Conservation (phyloP, 169 alveolate genomes). For the Cyclospora cayetanensis region DNA sequence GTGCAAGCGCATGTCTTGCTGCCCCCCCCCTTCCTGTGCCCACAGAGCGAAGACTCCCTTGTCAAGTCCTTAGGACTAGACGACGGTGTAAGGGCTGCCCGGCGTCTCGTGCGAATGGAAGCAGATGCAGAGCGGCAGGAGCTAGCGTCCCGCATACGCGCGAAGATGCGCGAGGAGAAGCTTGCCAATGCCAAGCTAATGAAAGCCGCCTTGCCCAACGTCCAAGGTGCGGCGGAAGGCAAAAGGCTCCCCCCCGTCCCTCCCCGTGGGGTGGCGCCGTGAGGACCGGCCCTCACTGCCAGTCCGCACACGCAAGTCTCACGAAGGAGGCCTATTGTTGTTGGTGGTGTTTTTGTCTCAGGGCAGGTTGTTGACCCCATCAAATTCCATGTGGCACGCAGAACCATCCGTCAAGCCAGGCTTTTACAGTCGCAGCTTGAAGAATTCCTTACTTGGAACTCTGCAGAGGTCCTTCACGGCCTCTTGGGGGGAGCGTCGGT, state of each 20-base stretch:
- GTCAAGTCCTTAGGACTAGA: constrained; percentile 2
- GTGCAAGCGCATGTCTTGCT: too few relatives aligned
- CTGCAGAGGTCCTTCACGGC: constrained; percentile 64
- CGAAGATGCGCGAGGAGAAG: constrained; percentile 67
- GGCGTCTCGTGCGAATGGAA: constrained; percentile 23
- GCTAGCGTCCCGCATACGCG: constrained; percentile 61
- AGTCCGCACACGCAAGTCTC: too few relatives aligned
- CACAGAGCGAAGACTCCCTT: constrained; percentile 17
- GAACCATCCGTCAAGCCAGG: constrained; percentile 68
- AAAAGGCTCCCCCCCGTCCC: too few relatives aligned
- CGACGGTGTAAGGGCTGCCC: constrained; percentile 51
- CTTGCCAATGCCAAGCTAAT: constrained; percentile 69
- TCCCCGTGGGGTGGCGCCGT: too few relatives aligned
- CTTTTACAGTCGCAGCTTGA: constrained; percentile 72
- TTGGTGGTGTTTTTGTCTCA: background rate
- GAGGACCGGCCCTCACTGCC: too few relatives aligned
- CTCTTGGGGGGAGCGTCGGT: constrained; percentile 70
- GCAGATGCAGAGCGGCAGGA: constrained; percentile 64
- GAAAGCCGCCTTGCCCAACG: constrained; percentile 68
- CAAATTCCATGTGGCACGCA: constrained; percentile 67
- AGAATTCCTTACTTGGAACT: constrained; percentile 71
- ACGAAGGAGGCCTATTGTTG: too few relatives aligned
- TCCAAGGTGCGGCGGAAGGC: constrained; percentile 69
- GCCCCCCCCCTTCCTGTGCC: background rate
- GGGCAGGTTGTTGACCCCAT: constrained; percentile 71